Percentiles rank a stretch among this genome's conserved stretches.
These are phyloP conservation scores for Scutellaria galericulata DNA, from an alignment of 257 asterid genomes.

Conservation along the genomic window DNA sequence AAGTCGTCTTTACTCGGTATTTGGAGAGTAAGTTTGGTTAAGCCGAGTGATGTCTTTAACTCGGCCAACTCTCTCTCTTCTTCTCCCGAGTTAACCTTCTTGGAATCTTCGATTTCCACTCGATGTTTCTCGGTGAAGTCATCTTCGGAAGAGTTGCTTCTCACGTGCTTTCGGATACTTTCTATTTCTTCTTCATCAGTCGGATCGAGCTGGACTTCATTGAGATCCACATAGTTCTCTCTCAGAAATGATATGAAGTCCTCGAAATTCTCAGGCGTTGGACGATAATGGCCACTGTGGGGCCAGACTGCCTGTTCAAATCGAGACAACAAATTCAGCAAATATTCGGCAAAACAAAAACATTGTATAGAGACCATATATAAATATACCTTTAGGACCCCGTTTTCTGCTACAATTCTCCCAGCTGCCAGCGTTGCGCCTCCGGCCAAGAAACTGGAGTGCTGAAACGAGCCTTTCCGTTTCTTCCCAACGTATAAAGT, in stretches of 20 bases:
- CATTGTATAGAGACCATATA: not conserved
- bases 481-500: slow-evolving; percentile 83
- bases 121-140: slow-evolving; percentile 51
- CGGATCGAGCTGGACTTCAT: slow-evolving; percentile 69
- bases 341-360: slow-evolving; percentile 8
- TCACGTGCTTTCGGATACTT: slow-evolving; percentile 49
- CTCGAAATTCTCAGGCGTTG: slow-evolving; percentile 85
- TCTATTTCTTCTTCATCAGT: slow-evolving; percentile 64
- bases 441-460: slow-evolving; percentile 94
- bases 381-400: slow-evolving; percentile 67
- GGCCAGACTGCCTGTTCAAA: slow-evolving; percentile 92
- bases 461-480: slow-evolving; percentile 86
- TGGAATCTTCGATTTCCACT: slow-evolving; percentile 42
- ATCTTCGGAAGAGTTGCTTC: slow-evolving; percentile 72
- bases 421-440: slow-evolving; percentile 98
- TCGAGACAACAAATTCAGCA: slow-evolving; percentile 1
- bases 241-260: slow-evolving; percentile 68
- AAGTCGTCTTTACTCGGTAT: slow-evolving; percentile 64
- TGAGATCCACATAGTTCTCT: slow-evolving; percentile 72
- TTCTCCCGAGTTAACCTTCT: slow-evolving; percentile 36
- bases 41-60: slow-evolving; percentile 32
- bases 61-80: slow-evolving; percentile 36
- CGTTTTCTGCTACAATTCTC: slow-evolving; percentile 77
- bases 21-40: slow-evolving; percentile 51
- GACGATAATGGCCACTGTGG: slow-evolving; percentile 94